Percentiles rank a stretch among this genome's conserved stretches.
These are phyloP conservation scores for Forsythia viridissima DNA, from an alignment of 257 asterid genomes.

Conservation along the genomic window DNA sequence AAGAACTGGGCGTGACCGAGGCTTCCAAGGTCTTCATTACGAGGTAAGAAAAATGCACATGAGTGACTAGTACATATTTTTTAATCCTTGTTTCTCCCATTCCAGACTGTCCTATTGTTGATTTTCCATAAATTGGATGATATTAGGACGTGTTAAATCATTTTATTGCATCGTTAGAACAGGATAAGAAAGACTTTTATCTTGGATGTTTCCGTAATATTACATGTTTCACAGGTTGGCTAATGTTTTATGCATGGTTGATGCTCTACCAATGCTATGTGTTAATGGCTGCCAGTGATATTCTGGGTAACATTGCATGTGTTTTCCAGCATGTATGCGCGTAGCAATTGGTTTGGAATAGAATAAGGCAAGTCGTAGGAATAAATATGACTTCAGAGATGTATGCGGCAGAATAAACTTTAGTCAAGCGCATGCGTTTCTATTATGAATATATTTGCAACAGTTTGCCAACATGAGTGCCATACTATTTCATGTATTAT, in stretches of 20 bases:
- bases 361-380: background rate
- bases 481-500: background rate
- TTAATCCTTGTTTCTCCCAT: background rate
- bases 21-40: constrained; percentile 80
- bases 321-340: background rate
- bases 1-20: constrained; percentile 50
- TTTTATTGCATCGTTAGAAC: background rate
- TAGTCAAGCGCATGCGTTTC: background rate
- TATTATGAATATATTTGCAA: background rate
- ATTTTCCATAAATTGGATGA: constrained; percentile 2
- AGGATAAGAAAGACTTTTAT: background rate
- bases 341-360: background rate
- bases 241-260: background rate
- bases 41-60: constrained; percentile 49
- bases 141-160: background rate
- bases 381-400: background rate
- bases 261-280: background rate
- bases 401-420: background rate
- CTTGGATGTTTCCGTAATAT: background rate
- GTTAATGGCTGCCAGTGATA: constrained; percentile 2
- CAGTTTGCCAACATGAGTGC: background rate
- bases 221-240: background rate
- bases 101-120: background rate
- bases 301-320: background rate
- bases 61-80: background rate